These are phyloP conservation scores for Poterioochromonas sp. DNA, from an alignment of 352 stramenopile genomes.

Conservation along the genomic window DNA sequence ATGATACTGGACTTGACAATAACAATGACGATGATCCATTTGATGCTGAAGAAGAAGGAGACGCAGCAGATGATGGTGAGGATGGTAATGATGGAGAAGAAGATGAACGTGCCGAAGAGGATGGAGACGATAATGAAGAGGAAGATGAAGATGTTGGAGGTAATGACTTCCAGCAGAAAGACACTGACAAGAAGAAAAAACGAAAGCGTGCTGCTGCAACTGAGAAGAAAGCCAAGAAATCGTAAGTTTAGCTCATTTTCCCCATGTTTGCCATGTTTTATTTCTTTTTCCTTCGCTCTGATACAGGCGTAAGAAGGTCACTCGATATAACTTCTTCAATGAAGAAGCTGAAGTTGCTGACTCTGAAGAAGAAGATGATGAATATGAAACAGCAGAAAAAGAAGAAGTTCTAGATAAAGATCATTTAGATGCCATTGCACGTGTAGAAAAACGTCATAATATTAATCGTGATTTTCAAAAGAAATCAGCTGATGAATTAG, in stretches of 20 bases:
- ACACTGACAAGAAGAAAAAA: neutral
- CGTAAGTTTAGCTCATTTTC: neutral
- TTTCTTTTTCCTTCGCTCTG: neutral
- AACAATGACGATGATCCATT: neutral
- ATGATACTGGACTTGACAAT: neutral
- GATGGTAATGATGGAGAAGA: conserved; percentile 8
- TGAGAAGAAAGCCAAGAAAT: neutral
- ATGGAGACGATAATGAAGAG: conserved; percentile 2
- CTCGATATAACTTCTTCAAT: neutral
- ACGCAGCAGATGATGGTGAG: neutral
- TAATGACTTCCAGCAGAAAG: neutral
- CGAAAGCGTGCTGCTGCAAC: neutral
- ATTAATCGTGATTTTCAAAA: neutral
- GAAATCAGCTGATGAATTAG: conserved; percentile 16
- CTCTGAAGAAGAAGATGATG: conserved; percentile 13
- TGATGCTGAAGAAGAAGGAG: neutral
- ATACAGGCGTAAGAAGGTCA: neutral
- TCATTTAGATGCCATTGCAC: neutral
- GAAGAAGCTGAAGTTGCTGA: neutral
- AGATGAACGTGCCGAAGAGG: neutral
- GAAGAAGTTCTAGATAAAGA: neutral
- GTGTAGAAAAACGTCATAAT: neutral
- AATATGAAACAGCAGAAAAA: neutral
- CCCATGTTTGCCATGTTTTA: neutral
- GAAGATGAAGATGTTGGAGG: neutral